phyloP scores from a whole-genome alignment of 1,284 basidiomycete species.

The Singerocomus rubriflavus region DNA sequence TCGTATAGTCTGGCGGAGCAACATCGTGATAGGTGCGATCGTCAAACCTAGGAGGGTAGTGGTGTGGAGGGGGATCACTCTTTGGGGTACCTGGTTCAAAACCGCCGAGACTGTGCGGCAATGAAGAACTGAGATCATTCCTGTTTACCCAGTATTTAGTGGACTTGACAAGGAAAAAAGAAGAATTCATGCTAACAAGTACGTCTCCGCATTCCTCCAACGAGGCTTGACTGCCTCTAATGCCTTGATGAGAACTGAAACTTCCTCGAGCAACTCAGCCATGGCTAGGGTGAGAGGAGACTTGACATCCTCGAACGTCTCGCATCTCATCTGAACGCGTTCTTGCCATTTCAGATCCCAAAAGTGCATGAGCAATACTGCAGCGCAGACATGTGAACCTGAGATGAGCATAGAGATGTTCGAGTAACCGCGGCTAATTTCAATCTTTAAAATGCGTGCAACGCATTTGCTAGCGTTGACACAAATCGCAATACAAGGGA shows the following conservation, averaged over 20 bases:
- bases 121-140: conserved; percentile 27
- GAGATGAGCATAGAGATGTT: conserved; percentile 41
- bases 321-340: conserved; percentile 26
- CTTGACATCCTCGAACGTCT: conserved; percentile 39
- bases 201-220: conserved; percentile 42
- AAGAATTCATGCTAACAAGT: conserved; percentile 40
- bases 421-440: conserved; percentile 41
- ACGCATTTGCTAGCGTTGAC: conserved; percentile 63
- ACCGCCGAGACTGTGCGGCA: conserved; percentile 29
- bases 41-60: conserved; percentile 10
- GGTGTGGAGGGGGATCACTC: conserved; percentile 5
- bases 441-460: conserved; percentile 57
- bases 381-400: conserved; percentile 44
- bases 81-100: conserved; percentile 21
- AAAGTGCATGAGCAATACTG: conserved; percentile 43
- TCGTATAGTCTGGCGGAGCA: conserved; percentile 16
- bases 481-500: conserved; percentile 62
- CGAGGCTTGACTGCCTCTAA: conserved; percentile 40
- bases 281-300: conserved; percentile 39
- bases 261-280: conserved; percentile 40
- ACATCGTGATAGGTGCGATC: conserved; percentile 7
- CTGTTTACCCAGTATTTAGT: conserved; percentile 16
- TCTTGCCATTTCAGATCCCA: conserved; percentile 52
- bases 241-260: conserved; percentile 39
- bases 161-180: background rate